Base-by-base conservation (phyloP, 2,329 filamentous ascomycete species). In the Scortechinia acanthostroma region DNA sequence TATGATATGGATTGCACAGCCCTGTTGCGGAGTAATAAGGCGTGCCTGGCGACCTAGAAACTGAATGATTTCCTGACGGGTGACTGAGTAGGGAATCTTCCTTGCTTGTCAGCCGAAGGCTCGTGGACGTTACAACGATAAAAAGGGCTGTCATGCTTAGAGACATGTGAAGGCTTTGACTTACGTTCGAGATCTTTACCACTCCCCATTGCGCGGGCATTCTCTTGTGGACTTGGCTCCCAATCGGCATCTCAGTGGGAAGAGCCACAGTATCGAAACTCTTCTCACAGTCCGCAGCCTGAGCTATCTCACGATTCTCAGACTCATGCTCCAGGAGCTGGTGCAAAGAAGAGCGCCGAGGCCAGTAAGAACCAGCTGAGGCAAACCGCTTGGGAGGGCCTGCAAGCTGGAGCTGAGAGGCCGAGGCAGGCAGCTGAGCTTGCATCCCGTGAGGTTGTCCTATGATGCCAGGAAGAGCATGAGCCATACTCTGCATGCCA, bases 1-100 rank as follows among this genome's bases (percentile, higher is more conserved):
- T 47, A 76, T 71, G 49, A 77, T 73, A 50, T 77, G 74, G n/a
- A 76, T 61, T 1, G 71, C 61, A 37, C 60, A 67, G n/a, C n/a
- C n/a, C n/a, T n/a, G n/a, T 21, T 69, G 72, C 3, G 59, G 50
- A 4, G 55, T 51, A 16, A 70, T 51, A 25, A 69, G 53, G 15
- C 60, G 58, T 25, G 68, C 63, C 49, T 62, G 60, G 40, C 63
- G 65, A 45, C 68, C 69, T 42, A 71, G 59, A 51, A 71, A 67
- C 43, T 69, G 66, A 16, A 63, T 52, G 23, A 76, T 65, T 50
- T 76, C 71, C 22, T 65, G 57, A 47, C 68, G 69, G 16, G 67
- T 70, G 30, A 72, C 61, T n/a, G 57, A 56, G 50, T 71, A 77
- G 0, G 73, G 73, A 22, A 76, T 74, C 69, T 68, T 47, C 57